Evolutionary conservation across 2,329 filamentous ascomycete genomes (phyloP).

Genomic region (Cercospora sojina): DNA sequence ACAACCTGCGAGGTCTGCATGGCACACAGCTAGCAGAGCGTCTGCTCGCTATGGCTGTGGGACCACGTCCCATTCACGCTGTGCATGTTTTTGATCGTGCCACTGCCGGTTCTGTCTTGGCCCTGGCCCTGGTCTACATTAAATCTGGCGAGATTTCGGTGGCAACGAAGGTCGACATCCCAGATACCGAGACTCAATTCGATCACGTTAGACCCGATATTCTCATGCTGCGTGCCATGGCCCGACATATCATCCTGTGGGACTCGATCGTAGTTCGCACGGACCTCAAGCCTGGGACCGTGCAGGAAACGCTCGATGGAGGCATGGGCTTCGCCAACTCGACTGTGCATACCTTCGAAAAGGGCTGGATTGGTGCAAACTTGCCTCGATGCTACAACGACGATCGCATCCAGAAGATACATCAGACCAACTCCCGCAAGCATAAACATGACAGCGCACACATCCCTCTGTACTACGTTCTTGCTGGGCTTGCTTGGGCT

Average conservation of each 20-base stretch:
- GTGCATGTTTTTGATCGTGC: constrained; percentile 92
- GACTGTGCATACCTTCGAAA: constrained; percentile 10
- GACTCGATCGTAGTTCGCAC: constrained; percentile 65
- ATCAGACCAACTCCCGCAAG: constrained; percentile 43
- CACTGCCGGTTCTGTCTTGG: constrained; percentile 88
- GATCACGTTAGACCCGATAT: constrained; percentile 95
- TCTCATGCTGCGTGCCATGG: constrained; percentile 82
- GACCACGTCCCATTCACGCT: constrained; percentile 84
- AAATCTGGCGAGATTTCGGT: constrained; percentile 87
- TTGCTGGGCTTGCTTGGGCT: constrained; percentile 82
- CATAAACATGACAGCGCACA: constrained; percentile 69
- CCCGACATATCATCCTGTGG: constrained; percentile 93
- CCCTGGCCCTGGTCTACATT: constrained; percentile 91
- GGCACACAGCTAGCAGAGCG: constrained; percentile 93
- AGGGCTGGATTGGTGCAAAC: constrained; percentile 68
- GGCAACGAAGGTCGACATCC: constrained; percentile 88
- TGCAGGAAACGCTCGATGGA: neutral
- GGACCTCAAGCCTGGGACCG: neutral
- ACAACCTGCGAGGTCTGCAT: constrained; percentile 80
- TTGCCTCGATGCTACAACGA: constrained; percentile 67
- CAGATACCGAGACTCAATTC: constrained; percentile 85
- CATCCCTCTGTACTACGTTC: constrained; percentile 87
- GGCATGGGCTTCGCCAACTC: neutral
- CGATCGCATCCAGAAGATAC: constrained; percentile 49
- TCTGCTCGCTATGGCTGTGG: constrained; percentile 78